Evolutionary conservation across 2,329 filamentous ascomycete genomes (phyloP), one percentile per base, ranked within the genome.

Genomic region (Aciculosporium take): DNA sequence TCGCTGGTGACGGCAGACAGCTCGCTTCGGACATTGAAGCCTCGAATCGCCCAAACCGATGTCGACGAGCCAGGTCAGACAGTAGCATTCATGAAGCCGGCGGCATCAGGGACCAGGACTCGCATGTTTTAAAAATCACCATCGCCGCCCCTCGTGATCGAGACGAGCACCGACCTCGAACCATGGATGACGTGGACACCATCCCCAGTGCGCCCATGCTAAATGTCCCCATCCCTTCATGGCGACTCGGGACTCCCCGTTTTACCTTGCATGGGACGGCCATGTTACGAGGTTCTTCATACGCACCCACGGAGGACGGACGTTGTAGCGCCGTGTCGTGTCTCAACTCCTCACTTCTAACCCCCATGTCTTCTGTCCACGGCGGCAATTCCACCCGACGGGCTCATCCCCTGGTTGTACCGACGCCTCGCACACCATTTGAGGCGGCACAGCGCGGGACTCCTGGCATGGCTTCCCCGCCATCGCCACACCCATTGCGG

Each of bases 141-240:
- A 89, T 93, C 52, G 81, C 86, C 39, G 74, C 84, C 47, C 74
- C 83, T 8, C 68, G 71, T 21, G 71, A 74, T 34, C 34, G 20
- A 5, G 38, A 35, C 20, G 73, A 74, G 24, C 54, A 58, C 31
- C 71, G 75, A 40, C 73, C 79, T 21, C 81, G 72, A 54, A 81
- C 77, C 5, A 69, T 75, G 46, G 76, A 81, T 53, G 74, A 75
- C 50, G 45, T 71, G 33, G 62, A 68, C 49, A 48, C 56, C 10
- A 51, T 59, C 15, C 54, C 57, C 31, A 31, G 23, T 10, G 60
- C 67, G 30, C 77, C 75, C 10, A 63, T 77, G 28, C 66, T 93
- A 39, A 75, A 87, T 50, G 72, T 89, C 33, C 70, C 78, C 18
- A 94, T 94, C 39, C 87, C 88, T 28, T 81, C 84, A 43, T 93